phyloP scores from a whole-genome alignment of 2,329 filamentous ascomycete species.

The Nannizziopsis arthrosporioides region DNA sequence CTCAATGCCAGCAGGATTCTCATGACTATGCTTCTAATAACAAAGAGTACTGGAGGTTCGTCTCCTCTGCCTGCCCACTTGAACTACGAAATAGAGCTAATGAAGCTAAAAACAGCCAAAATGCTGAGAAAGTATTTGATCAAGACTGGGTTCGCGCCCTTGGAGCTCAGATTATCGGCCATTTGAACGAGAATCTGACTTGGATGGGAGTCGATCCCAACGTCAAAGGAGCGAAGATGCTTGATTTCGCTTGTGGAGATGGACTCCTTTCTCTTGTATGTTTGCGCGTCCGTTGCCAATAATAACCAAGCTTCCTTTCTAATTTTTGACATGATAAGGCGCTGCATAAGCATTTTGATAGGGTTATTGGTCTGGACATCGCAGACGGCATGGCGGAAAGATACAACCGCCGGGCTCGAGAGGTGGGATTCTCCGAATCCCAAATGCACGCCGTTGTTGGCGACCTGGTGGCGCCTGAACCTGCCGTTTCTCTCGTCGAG shows the following conservation, averaged over 20 bases:
- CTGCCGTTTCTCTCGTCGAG: not conserved
- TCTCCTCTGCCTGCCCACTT: not conserved
- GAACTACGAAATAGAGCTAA: not conserved
- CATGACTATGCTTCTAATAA: slow-evolving; percentile 9
- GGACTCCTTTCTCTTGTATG: slow-evolving; percentile 14
- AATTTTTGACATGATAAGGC: not conserved
- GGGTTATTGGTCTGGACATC: slow-evolving; percentile 16
- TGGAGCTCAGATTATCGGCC: slow-evolving; percentile 5
- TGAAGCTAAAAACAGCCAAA: not conserved
- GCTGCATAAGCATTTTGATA: slow-evolving; percentile 12
- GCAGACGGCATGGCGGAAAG: slow-evolving; percentile 14
- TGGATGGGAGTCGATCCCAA: slow-evolving; percentile 13
- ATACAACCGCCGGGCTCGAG: slow-evolving; percentile 12
- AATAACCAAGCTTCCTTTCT: not conserved
- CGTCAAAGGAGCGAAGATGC: slow-evolving; percentile 11
- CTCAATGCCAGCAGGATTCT: not conserved
- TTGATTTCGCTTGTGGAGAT: slow-evolving; percentile 17
- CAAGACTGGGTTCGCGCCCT: slow-evolving; percentile 13
- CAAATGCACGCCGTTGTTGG: slow-evolving; percentile 13
- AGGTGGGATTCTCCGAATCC: slow-evolving; percentile 4
- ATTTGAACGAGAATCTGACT: slow-evolving; percentile 13
- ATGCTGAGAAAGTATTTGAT: slow-evolving; percentile 10
- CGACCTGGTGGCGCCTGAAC: slow-evolving; percentile 8
- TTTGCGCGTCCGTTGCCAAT: too few species aligned
- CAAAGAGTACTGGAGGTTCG: slow-evolving; percentile 14